phyloP scores from a whole-genome alignment of 1,284 basidiomycete species.

The Puccinia brachypodii region DNA sequence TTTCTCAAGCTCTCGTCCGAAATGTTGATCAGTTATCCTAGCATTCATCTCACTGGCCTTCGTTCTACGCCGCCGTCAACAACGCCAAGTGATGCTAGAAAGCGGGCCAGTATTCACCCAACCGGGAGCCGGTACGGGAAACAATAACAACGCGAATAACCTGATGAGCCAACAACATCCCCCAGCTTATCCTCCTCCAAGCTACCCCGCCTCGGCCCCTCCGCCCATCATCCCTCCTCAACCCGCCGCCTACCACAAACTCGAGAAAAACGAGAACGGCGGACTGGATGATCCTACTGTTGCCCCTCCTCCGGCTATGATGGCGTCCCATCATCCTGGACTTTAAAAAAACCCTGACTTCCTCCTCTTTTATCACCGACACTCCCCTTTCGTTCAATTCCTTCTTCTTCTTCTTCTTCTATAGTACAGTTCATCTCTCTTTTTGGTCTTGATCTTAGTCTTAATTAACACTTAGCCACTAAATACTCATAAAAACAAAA shows the following conservation, averaged over 20 bases:
- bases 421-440: too few relatives aligned
- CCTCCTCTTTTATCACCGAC: not conserved
- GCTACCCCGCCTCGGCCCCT: not conserved
- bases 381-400: not conserved
- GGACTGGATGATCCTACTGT: too few relatives aligned
- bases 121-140: not conserved
- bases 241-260: not conserved
- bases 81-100: not conserved
- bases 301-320: not conserved
- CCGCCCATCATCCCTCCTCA: not conserved
- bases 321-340: not conserved
- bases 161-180: conserved; percentile 2
- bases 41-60: conserved; percentile 17
- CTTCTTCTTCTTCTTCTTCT: too few relatives aligned
- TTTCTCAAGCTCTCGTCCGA: not conserved
- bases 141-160: not conserved
- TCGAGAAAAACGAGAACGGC: not conserved
- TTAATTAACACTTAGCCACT: too few relatives aligned
- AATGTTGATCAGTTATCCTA: not conserved
- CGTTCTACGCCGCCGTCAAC: conserved; percentile 8
- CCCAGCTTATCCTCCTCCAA: conserved; percentile 1
- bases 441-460: too few relatives aligned
- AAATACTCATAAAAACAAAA: too few relatives aligned
- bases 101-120: not conserved
- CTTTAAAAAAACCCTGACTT: not conserved